Evolutionary conservation across 768 basidiomycete species (phyloP), one percentile per base, ranked within the genome.

Genomic region (Peribolospora baueri): DNA sequence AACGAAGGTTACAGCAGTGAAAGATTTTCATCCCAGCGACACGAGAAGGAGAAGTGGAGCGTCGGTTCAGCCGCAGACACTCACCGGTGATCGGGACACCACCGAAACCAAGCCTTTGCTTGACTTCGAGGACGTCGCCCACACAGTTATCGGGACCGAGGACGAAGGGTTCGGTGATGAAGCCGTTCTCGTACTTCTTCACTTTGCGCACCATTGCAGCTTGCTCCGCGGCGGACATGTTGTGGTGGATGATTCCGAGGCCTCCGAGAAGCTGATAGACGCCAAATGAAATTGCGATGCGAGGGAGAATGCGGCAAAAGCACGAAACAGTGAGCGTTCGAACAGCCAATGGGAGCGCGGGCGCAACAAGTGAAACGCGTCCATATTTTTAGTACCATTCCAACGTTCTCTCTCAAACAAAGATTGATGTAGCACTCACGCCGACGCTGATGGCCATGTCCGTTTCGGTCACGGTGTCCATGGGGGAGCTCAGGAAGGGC

Each of bases 391-490:
- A 25, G 25, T 25, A 25, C 25, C 25, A 25, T 1, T 25, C 25
- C 1, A 10, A 14, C 43, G 25, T 25, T 25, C 25, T 25, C 25
- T 25, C 25, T 25, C 25, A 25, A 25, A 25, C 11, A n/a, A 5
- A 38, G 10, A 46, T 47, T 42, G 48, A 14, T 10, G n/a, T 56
- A 36, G 60, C 54, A 69, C 81, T 71, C 67, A 88, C 84, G 68
- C 87, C 86, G 75, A 91, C 79, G 51, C 80, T 72, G 65, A 91
- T 86, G 40, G 85, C 86, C 84, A 90, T 91, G 57, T 84, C 79
- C 54, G 75, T 78, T 69, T 95, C 93, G 1, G 93, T 97, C 62
- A 97, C 93, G 48, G 93, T 98, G 71, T 98, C 93, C 93, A 98
- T 98, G 11, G 93, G 91, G 52, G 85, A 90, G 67, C 86, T 91